These are phyloP conservation scores for Trametes gibbosa DNA, from an alignment of 768 basidiomycete species.

Conservation along the genomic window DNA sequence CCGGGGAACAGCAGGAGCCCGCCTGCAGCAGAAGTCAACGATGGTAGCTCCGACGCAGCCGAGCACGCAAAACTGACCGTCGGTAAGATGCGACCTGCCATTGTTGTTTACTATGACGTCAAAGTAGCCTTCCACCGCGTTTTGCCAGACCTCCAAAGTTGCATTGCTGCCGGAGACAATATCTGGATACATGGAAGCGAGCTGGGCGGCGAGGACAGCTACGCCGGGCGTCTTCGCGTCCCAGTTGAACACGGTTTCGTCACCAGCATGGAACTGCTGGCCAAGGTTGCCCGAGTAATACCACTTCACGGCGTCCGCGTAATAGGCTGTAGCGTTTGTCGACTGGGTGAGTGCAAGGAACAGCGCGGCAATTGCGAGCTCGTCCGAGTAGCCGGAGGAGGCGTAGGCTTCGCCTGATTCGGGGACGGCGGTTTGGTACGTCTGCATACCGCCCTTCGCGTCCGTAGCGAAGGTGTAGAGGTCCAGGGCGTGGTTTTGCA, in stretches of 20 bases:
- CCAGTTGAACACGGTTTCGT: slow-evolving; percentile 80
- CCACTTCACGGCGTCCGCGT: slow-evolving; percentile 43
- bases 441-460: slow-evolving; percentile 53
- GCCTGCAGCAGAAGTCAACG: slow-evolving; percentile 39
- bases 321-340: slow-evolving; percentile 51
- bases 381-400: slow-evolving; percentile 71
- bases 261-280: slow-evolving; percentile 27
- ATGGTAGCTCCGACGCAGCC: not conserved
- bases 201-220: slow-evolving; percentile 72
- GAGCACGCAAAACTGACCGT: slow-evolving; percentile 45
- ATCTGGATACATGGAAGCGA: slow-evolving; percentile 54
- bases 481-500: slow-evolving; percentile 71
- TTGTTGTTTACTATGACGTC: slow-evolving; percentile 64
- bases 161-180: slow-evolving; percentile 48
- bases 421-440: slow-evolving; percentile 73
- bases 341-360: slow-evolving; percentile 65
- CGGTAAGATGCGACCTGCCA: slow-evolving; percentile 55
- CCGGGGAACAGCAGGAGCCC: slow-evolving; percentile 81
- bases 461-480: slow-evolving; percentile 78
- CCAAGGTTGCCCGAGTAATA: slow-evolving; percentile 57
- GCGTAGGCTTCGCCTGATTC: slow-evolving; percentile 60
- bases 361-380: slow-evolving; percentile 71
- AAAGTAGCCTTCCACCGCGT: slow-evolving; percentile 70
- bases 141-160: slow-evolving; percentile 57
- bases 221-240: slow-evolving; percentile 79